Evolutionary conservation across 768 basidiomycete genomes (phyloP).

Genomic region (Russula griseocarnosa): DNA sequence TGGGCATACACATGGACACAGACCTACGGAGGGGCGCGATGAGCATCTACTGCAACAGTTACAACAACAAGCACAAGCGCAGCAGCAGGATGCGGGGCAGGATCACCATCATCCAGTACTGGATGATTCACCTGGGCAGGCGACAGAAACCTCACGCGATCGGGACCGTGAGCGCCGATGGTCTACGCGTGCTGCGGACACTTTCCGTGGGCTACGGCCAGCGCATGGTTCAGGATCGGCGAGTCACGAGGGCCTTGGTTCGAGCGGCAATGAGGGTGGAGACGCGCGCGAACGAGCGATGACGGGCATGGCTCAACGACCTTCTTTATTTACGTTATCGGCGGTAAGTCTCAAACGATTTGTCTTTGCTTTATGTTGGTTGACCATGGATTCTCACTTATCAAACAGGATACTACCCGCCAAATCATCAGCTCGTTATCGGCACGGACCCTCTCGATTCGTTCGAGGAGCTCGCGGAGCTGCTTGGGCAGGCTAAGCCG

Average conservation of each 20-base stretch:
- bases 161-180: conserved; percentile 40
- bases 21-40: conserved; percentile 15
- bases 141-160: not conserved
- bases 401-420: conserved; percentile 84
- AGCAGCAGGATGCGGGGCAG: not conserved
- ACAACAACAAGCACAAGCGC: not conserved
- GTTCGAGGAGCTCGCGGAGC: conserved; percentile 80
- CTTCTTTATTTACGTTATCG: conserved; percentile 88
- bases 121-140: not conserved
- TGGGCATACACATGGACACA: conserved; percentile 20
- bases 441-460: conserved; percentile 69
- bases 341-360: conserved; percentile 44
- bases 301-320: conserved; percentile 50
- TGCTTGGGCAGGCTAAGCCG: conserved; percentile 78
- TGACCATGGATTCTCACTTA: not conserved
- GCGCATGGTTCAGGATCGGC: conserved; percentile 26
- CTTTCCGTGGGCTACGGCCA: conserved; percentile 52
- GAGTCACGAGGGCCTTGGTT: conserved; percentile 25
- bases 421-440: conserved; percentile 84
- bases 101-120: not conserved
- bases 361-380: not conserved
- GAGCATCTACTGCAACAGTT: not conserved
- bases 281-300: conserved; percentile 15
- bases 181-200: conserved; percentile 62
- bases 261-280: not conserved